Percentiles rank a stretch among this genome's conserved stretches.
Evolutionary conservation across 805 yeast genomes (phyloP).

Genomic region (Ogataea methanolica): DNA sequence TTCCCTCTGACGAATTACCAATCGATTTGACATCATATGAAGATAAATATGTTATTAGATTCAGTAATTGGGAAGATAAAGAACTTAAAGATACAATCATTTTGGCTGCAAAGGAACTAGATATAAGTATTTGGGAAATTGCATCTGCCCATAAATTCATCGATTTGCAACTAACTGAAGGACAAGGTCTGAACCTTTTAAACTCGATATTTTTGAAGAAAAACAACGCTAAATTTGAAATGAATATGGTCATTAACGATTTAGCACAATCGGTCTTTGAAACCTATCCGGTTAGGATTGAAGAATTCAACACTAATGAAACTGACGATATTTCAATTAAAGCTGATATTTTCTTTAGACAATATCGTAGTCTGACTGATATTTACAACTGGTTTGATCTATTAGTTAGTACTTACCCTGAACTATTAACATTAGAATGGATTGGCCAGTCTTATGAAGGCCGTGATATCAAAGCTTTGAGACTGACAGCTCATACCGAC

Average conservation of each 20-base stretch:
- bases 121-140: constrained; percentile 46
- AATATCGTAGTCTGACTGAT: constrained; percentile 62
- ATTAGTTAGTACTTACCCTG: constrained; percentile 57
- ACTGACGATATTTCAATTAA: constrained; percentile 5
- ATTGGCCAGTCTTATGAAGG: constrained; percentile 78
- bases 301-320: constrained; percentile 1
- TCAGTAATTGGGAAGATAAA: constrained; percentile 27
- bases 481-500: constrained; percentile 46
- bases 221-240: constrained; percentile 18
- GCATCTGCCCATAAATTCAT: constrained; percentile 36
- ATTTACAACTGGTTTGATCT: constrained; percentile 70
- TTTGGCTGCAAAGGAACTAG: constrained; percentile 13
- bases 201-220: constrained; percentile 1
- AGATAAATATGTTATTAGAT: constrained; percentile 41
- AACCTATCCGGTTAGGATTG: constrained; percentile 38
- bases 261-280: constrained; percentile 53
- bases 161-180: constrained; percentile 36
- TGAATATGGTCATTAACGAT: constrained; percentile 48
- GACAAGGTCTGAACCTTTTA: constrained; percentile 22
- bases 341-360: constrained; percentile 60
- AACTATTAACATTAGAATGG: constrained; percentile 54
- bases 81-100: constrained; percentile 20
- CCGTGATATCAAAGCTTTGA: constrained; percentile 62
- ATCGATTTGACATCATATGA: constrained; percentile 37
- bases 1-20: constrained; percentile 31